These are phyloP conservation scores for Ophidiomyces ophidiicola DNA, from an alignment of 2,329 filamentous ascomycete species.

Conservation along the genomic window DNA sequence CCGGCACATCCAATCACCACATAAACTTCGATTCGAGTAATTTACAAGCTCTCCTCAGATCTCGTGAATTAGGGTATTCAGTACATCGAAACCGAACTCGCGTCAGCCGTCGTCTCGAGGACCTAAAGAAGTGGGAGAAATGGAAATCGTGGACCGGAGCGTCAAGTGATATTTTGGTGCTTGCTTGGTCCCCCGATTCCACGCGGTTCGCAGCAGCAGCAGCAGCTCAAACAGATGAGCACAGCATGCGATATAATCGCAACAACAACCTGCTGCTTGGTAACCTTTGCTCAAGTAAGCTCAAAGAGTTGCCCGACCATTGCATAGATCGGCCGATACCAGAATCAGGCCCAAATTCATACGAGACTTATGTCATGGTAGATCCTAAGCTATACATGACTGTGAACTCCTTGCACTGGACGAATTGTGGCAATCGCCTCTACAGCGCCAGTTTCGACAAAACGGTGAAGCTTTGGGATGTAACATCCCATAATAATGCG, in stretches of 20 bases:
- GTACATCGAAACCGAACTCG: conserved; percentile 11
- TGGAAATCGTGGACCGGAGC: conserved; percentile 44
- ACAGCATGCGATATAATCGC: conserved; percentile 50
- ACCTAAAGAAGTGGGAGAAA: conserved; percentile 29
- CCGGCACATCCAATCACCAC: conserved; percentile 1
- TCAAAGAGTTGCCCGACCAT: conserved; percentile 46
- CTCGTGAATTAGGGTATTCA: conserved; percentile 23
- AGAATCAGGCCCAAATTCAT: conserved; percentile 31
- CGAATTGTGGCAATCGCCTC: conserved; percentile 33
- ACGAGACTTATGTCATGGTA: conserved; percentile 37
- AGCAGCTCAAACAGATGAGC: conserved; percentile 42
- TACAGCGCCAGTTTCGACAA: conserved; percentile 46
- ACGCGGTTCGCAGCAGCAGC: conserved; percentile 46
- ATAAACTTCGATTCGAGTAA: conserved; percentile 1
- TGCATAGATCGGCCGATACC: conserved; percentile 32
- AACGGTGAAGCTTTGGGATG: conserved; percentile 46
- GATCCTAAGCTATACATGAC: conserved; percentile 45
- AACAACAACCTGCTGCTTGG: conserved; percentile 47
- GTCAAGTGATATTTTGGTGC: conserved; percentile 45
- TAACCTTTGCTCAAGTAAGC: conserved; percentile 28
- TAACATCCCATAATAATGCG: conserved; percentile 19
- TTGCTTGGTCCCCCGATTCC: conserved; percentile 47
- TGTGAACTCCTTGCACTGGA: conserved; percentile 44
- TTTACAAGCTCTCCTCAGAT: conserved; percentile 18
- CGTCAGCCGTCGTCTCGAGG: conserved; percentile 19